A percentile compares a stretch with the other conserved stretches of the same genome.
phyloP scores from a whole-genome alignment of 106 monocot genomes.

The Acorus calamus region DNA sequence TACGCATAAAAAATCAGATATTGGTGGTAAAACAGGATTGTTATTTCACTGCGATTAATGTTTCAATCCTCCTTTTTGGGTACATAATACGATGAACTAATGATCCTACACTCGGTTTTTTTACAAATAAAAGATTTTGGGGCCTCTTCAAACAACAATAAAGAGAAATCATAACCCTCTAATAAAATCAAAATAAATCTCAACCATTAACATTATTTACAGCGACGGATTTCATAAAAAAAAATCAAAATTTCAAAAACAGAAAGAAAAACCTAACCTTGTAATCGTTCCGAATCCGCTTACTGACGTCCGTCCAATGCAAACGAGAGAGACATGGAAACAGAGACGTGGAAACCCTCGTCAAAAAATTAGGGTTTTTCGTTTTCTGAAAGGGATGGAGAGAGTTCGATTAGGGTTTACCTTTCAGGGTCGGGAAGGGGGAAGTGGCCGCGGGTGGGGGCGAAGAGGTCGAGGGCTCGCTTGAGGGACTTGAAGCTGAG shows the following conservation, averaged over 20 bases:
- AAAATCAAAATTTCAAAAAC: constrained; percentile 2
- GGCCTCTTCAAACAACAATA: neutral
- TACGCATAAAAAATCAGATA: neutral
- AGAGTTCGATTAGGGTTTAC: constrained; percentile 8
- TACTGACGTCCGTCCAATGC: constrained; percentile 23
- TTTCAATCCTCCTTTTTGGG: no score
- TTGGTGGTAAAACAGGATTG: no score
- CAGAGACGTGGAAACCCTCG: neutral
- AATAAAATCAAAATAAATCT: neutral
- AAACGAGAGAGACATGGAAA: neutral
- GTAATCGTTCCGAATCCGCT: constrained; percentile 64
- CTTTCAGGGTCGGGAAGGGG: constrained; percentile 61
- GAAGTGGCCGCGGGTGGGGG: constrained; percentile 48
- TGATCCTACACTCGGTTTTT: no score
- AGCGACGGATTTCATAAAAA: neutral
- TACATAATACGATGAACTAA: no score
- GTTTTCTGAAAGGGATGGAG: neutral
- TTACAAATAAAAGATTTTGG: neutral
- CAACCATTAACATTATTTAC: neutral
- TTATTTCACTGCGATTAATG: no score
- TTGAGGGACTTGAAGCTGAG: constrained; percentile 89
- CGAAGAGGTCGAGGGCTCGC: constrained; percentile 88
- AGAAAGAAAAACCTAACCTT: constrained; percentile 38
- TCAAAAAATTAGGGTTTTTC: constrained; percentile 15
- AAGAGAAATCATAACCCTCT: neutral